Conservation (phyloP, 78 protist species). For the Pelomyxa schiedti region DNA sequence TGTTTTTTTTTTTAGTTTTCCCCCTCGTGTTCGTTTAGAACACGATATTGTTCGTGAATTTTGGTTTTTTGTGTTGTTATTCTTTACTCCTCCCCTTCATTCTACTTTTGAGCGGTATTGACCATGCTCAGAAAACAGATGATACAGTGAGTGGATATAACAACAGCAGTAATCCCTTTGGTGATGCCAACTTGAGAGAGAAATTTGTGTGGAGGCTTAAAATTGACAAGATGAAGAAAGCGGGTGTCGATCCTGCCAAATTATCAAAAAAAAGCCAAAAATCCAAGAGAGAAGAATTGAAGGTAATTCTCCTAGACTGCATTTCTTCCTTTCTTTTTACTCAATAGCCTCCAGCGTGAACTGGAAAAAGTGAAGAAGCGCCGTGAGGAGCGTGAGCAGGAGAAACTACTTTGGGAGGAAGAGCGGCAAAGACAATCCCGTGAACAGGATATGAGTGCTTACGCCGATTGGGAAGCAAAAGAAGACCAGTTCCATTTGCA, state of each 20-base stretch:
- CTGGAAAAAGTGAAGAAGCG: constrained; percentile 52
- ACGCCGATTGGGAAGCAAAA: constrained; percentile 39
- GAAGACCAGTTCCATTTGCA: constrained; percentile 71
- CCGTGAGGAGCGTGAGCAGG: constrained; percentile 68
- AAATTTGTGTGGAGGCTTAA: constrained; percentile 77
- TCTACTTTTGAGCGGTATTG: too few species aligned
- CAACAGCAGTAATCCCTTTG: constrained; percentile 62
- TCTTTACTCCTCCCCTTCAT: too few species aligned
- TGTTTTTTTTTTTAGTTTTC: too few species aligned
- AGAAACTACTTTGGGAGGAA: constrained; percentile 40
- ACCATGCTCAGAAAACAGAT: too few species aligned
- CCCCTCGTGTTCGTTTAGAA: too few species aligned
- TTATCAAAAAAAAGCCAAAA: constrained; percentile 1
- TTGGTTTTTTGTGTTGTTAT: too few species aligned
- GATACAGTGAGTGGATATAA: constrained; percentile 55
- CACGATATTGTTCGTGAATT: too few species aligned
- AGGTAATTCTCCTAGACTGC: too few species aligned
- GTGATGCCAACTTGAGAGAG: constrained; percentile 58
- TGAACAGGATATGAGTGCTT: constrained; percentile 20
- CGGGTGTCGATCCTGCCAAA: constrained; percentile 9
- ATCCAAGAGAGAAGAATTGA: constrained; percentile 9
- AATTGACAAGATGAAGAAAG: constrained; percentile 9
- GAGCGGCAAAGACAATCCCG: constrained; percentile 41
- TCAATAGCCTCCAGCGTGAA: constrained; percentile 20
- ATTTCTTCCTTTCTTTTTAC: too few species aligned